A percentile compares a stretch with the other conserved stretches of the same genome.
Evolutionary conservation across 2,329 filamentous ascomycete species (phyloP).

Genomic region (Colletotrichum nymphaeae): DNA sequence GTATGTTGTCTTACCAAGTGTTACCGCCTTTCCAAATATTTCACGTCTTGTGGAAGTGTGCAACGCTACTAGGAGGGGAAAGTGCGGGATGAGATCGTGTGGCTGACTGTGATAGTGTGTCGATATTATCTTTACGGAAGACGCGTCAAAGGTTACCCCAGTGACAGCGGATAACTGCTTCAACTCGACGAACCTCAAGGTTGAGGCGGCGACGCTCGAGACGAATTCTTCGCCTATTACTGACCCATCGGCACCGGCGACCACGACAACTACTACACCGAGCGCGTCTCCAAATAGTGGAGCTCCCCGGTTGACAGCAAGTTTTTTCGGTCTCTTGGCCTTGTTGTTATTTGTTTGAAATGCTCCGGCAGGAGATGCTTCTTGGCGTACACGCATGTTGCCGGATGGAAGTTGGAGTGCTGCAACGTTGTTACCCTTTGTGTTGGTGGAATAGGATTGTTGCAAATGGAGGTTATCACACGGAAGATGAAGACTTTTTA

Average conservation of each 20-base stretch:
- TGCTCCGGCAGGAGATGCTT: neutral
- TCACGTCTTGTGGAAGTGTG: neutral
- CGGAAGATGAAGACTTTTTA: too few species aligned
- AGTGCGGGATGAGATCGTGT: neutral
- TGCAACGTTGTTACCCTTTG: too few species aligned
- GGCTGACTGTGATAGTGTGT: constrained; percentile 65
- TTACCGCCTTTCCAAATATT: neutral
- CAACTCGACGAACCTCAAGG: constrained; percentile 68
- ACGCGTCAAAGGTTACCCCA: constrained; percentile 60
- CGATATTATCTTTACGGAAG: constrained; percentile 76
- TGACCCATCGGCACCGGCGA: neutral
- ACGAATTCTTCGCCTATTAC: constrained; percentile 6
- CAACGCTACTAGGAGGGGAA: neutral
- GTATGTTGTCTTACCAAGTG: constrained; percentile 52
- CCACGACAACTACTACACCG: neutral
- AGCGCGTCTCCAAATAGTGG: neutral
- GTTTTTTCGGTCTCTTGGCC: neutral
- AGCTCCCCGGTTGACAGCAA: neutral
- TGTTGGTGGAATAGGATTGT: too few species aligned
- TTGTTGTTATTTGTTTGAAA: neutral
- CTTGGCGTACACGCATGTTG: too few species aligned
- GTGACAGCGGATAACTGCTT: constrained; percentile 74
- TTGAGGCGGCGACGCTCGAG: constrained; percentile 9
- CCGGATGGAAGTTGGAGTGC: too few species aligned
- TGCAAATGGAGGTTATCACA: too few species aligned